phyloP scores from a whole-genome alignment of 805 yeast genomes.

The Candida sakaeoensis region DNA sequence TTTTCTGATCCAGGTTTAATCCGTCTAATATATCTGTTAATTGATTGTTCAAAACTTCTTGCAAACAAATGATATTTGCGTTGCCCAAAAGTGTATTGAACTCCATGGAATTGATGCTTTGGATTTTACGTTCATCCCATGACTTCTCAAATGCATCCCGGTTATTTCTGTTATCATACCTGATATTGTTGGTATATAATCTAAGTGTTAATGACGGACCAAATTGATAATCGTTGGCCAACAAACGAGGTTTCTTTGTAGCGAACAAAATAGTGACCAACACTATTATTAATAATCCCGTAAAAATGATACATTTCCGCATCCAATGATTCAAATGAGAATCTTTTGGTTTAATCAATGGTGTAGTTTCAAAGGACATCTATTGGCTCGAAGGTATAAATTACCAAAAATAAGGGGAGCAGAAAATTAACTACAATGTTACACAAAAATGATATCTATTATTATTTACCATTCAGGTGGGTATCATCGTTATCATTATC shows the following conservation, averaged over 20 bases:
- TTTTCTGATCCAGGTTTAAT: conserved; percentile 16
- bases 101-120: conserved; percentile 36
- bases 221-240: conserved; percentile 5
- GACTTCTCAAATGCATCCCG: conserved; percentile 37
- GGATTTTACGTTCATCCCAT: conserved; percentile 42
- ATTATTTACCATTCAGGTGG: background rate
- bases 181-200: conserved; percentile 42
- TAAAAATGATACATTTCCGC: conserved; percentile 1
- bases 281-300: background rate
- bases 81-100: conserved; percentile 15
- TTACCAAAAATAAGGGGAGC: background rate
- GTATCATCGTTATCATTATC: background rate
- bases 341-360: background rate
- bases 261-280: conserved; percentile 1
- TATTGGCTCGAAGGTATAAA: background rate
- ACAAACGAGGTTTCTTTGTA: background rate
- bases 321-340: too few relatives aligned
- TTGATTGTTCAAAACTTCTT: conserved; percentile 38
- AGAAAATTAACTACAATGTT: background rate
- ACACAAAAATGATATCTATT: background rate
- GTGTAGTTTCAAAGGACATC: background rate
- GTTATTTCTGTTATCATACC: conserved; percentile 35
- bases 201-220: conserved; percentile 17
- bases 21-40: conserved; percentile 28
- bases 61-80: conserved; percentile 40